Base-by-base conservation (phyloP, 257 asterid species). In the Handroanthus guayacan region DNA sequence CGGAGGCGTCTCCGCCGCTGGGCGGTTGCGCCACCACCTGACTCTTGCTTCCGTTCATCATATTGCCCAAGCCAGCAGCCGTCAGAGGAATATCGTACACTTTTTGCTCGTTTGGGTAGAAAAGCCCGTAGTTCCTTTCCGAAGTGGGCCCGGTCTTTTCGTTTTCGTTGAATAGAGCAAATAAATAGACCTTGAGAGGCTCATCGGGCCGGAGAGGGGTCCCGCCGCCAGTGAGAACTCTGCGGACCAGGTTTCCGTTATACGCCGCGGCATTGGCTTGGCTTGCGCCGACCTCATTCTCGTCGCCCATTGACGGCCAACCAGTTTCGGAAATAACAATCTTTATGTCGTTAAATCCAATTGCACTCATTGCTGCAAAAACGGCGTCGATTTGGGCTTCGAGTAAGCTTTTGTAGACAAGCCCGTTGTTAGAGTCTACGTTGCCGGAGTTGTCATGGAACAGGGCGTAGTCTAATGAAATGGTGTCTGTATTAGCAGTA, bases 361-460 rank as follows among this genome's bases (percentile, higher is more conserved):
- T 6, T 0, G 81, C 87, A 2, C 60, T 72, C 92, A 86, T 86
- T 1, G 93, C 93, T 0, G 96, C 83, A n/a, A 47, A 89, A 16
- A 89, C 97, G 41, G 96, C 96, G 83, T 91, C 96, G 41, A 87
- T 41, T 54, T 91, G 97, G 65, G 97, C 96, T 0, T 91, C 97
- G 1, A 91, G 75, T 2, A 91, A 77, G 80, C 82, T 83, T 10
- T 86, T 86, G 52, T 91, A 89, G 7, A 87, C 87, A 0, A 88
- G 86, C 7, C 95, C 95, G 57, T 82, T 91, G 8, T 85, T 85
- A 0, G 96, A 78, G 39, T 91, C 96, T 0, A 76, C 65, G 44
- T 68, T 84, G 31, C 92, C 89, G 9, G 79, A 43, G 37, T 84
- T 86, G 25, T 81, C 75, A 6, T 87, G 62, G 34, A 86, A 82